Evolutionary conservation across 148 eudicot species (phyloP).

Genomic region (Gaultheria prostrata): DNA sequence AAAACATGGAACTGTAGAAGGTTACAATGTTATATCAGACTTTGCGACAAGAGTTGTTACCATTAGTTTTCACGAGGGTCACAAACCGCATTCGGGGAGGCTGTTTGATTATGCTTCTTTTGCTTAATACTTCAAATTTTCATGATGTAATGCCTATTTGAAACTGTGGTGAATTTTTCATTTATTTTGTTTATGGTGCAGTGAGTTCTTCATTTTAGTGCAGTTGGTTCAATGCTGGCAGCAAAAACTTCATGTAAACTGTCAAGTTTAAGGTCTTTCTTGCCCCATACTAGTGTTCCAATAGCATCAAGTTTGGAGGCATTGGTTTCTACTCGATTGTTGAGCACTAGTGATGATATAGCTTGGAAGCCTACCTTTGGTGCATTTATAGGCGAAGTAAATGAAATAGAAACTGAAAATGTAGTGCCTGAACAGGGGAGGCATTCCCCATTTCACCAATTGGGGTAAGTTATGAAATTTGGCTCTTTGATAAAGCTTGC

Average conservation of each 20-base stretch:
- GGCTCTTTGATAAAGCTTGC: neutral
- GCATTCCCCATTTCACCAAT: neutral
- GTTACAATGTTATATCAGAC: neutral
- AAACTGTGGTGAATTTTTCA: neutral
- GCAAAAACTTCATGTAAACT: slow-evolving; percentile 12
- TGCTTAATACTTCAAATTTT: neutral
- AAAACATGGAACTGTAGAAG: neutral
- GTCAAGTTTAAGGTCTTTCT: slow-evolving; percentile 15
- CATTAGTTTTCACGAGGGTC: neutral
- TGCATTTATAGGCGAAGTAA: neutral
- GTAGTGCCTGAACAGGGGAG: neutral
- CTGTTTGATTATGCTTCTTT: neutral
- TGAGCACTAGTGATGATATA: slow-evolving; percentile 5
- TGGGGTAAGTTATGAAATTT: slow-evolving; percentile 19
- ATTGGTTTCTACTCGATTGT: slow-evolving; percentile 1
- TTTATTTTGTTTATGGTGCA: neutral
- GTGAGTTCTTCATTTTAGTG: neutral
- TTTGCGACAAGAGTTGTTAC: neutral
- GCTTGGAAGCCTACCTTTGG: neutral
- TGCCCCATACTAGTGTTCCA: neutral
- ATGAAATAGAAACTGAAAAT: slow-evolving; percentile 18
- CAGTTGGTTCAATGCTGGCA: slow-evolving; percentile 23
- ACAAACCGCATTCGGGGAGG: neutral
- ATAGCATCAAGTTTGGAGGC: slow-evolving; percentile 17
- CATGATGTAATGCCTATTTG: neutral